These are phyloP conservation scores for Mycena venus DNA, from an alignment of 768 basidiomycete genomes.

Conservation along the genomic window DNA sequence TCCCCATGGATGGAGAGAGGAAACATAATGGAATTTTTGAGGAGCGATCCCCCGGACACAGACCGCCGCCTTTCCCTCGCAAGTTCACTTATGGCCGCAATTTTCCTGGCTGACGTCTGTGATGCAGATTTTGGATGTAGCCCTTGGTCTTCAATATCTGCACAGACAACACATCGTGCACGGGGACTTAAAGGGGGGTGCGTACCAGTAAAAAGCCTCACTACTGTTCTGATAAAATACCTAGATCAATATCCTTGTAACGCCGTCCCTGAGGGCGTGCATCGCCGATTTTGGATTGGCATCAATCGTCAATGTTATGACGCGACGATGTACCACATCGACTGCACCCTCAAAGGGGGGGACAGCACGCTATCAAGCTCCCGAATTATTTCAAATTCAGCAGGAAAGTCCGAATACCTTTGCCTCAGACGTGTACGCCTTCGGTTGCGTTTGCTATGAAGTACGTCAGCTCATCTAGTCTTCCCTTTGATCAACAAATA, in stretches of 20 bases:
- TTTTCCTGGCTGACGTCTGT: not conserved
- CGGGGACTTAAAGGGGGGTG: constrained; percentile 23
- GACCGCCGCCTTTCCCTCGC: constrained; percentile 14
- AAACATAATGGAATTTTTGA: constrained; percentile 34
- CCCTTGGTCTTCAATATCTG: constrained; percentile 24
- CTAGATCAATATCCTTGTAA: too few species aligned
- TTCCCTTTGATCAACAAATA: not conserved
- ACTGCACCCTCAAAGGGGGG: constrained; percentile 40
- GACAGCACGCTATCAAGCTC: constrained; percentile 45
- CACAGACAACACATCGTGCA: constrained; percentile 29
- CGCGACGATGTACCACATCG: constrained; percentile 32
- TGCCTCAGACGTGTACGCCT: constrained; percentile 59
- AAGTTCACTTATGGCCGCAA: not conserved
- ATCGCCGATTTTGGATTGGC: too few species aligned
- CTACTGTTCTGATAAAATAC: not conserved
- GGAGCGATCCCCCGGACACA: not conserved
- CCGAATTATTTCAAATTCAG: constrained; percentile 48
- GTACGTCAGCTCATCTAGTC: not conserved
- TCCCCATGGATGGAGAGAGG: too few species aligned
- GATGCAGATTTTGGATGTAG: not conserved
- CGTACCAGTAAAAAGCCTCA: not conserved
- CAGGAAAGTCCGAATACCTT: constrained; percentile 1
- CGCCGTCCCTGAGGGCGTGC: too few species aligned
- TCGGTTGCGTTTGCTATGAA: constrained; percentile 45
- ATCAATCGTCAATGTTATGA: constrained; percentile 36